phyloP scores from a whole-genome alignment of 257 asterid species.

The Coffea canephora region DNA sequence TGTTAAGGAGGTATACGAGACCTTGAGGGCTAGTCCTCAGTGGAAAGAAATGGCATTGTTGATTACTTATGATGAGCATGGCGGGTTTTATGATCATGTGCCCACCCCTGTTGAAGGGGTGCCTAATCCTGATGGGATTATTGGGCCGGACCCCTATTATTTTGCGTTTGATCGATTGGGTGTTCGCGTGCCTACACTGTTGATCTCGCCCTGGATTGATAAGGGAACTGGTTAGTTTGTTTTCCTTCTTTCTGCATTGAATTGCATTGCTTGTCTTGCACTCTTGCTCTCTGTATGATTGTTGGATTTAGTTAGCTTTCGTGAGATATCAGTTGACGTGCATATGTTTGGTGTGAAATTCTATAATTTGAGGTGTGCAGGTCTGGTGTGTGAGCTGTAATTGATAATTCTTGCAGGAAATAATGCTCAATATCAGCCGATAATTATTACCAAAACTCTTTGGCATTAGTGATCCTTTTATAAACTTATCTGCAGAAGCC shows the following conservation, averaged over 20 bases:
- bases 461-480: neutral
- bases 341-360: neutral
- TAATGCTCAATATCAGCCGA: neutral
- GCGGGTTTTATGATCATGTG: conserved; percentile 94
- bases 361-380: neutral
- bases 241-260: conserved; percentile 15
- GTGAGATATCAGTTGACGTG: neutral
- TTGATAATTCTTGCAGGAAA: neutral
- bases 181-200: conserved; percentile 79
- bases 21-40: conserved; percentile 79
- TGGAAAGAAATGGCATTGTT: conserved; percentile 91
- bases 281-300: neutral
- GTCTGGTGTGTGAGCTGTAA: neutral
- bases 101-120: conserved; percentile 89
- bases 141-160: conserved; percentile 86
- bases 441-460: no score
- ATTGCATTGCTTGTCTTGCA: neutral
- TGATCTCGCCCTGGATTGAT: conserved; percentile 95
- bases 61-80: conserved; percentile 95
- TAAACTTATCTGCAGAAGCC: neutral
- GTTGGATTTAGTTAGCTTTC: neutral
- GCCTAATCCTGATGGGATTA: conserved; percentile 95
- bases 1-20: conserved; percentile 96
- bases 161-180: conserved; percentile 83
- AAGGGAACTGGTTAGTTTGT: conserved; percentile 69